phyloP scores from a whole-genome alignment of 306 rosid genomes.

The Potentilla sterilis region DNA sequence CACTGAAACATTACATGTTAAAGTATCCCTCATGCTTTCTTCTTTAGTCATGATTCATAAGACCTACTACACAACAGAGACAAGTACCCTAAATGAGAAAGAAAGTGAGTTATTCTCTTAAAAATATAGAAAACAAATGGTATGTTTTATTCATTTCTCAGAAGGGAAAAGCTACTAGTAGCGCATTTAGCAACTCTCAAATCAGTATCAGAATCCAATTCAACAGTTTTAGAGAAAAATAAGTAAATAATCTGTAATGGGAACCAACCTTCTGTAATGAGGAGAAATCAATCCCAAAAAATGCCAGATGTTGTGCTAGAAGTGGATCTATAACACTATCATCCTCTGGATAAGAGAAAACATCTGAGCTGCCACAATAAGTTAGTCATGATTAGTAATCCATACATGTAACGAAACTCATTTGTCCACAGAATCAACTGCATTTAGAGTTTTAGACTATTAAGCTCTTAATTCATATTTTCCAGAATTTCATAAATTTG shows the following conservation, averaged over 20 bases:
- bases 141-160: neutral
- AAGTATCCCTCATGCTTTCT: neutral
- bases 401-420: slow-evolving; percentile 15
- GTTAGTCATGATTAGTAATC: slow-evolving; percentile 49
- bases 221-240: neutral
- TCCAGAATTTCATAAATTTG: slow-evolving; percentile 13
- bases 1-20: neutral
- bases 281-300: slow-evolving; percentile 94
- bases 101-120: neutral
- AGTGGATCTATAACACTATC: slow-evolving; percentile 85
- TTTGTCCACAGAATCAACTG: neutral
- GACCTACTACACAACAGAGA: neutral
- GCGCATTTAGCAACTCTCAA: neutral
- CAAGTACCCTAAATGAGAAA: neutral
- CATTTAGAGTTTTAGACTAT: neutral
- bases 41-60: neutral
- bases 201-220: neutral
- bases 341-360: slow-evolving; percentile 94
- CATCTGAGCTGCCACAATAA: slow-evolving; percentile 95
- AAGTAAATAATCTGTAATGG: neutral
- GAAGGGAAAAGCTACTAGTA: neutral
- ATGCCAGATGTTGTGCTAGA: slow-evolving; percentile 83
- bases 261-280: slow-evolving; percentile 78
- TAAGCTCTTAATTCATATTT: slow-evolving; percentile 2
- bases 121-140: neutral